phyloP scores from a whole-genome alignment of 2,329 filamentous ascomycete species.

The Sordariomycetes sp. region DNA sequence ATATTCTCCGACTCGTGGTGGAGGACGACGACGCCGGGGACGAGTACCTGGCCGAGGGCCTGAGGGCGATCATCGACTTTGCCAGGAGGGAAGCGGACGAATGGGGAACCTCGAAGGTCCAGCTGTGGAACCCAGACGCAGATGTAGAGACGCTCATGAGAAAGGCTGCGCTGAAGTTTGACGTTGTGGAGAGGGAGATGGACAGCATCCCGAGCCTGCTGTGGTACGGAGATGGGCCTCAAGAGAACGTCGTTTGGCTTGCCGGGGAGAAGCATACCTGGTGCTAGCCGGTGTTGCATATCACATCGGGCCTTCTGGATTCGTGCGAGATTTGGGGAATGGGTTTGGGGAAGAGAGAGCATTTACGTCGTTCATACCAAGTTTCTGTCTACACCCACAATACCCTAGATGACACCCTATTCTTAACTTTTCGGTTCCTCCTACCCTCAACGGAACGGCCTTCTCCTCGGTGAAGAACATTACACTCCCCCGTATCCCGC shows the following conservation, averaged over 20 bases:
- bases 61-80: slow-evolving; percentile 53
- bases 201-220: slow-evolving; percentile 62
- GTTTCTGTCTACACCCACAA: neutral
- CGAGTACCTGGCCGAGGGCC: slow-evolving; percentile 34
- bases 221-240: slow-evolving; percentile 52
- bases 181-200: slow-evolving; percentile 43
- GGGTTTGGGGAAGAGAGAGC: neutral
- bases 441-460: neutral
- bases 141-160: slow-evolving; percentile 34
- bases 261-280: slow-evolving; percentile 70
- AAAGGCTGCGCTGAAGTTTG: slow-evolving; percentile 33
- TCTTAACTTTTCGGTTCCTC: neutral
- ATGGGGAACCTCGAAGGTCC: slow-evolving; percentile 61
- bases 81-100: slow-evolving; percentile 60
- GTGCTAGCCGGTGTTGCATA: slow-evolving; percentile 38
- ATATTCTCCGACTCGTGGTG: slow-evolving; percentile 58
- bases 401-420: neutral
- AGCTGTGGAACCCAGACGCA: slow-evolving; percentile 74
- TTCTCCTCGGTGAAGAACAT: neutral
- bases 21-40: slow-evolving; percentile 37
- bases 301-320: neutral
- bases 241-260: slow-evolving; percentile 55
- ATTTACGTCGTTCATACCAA: neutral
- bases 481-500: neutral
- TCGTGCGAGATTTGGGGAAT: neutral